phyloP scores from a whole-genome alignment of 257 asterid species.

The Primulina huaijiensis region DNA sequence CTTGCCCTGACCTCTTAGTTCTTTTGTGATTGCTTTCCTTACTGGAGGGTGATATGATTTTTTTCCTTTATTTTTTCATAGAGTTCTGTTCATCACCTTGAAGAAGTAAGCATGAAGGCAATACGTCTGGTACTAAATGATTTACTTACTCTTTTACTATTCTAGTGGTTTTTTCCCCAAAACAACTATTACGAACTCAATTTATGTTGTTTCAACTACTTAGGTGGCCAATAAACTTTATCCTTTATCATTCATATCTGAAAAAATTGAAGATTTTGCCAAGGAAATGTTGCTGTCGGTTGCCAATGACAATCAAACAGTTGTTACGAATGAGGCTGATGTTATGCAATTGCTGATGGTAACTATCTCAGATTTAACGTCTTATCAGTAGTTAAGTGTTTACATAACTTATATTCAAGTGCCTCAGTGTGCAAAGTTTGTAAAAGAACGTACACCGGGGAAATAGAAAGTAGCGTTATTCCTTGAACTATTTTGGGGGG shows the following conservation, averaged over 20 bases:
- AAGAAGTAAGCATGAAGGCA: constrained; percentile 99
- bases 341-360: constrained; percentile 58
- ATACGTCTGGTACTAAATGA: constrained; percentile 76
- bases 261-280: constrained; percentile 81
- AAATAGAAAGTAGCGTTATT: not conserved
- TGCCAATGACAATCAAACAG: constrained; percentile 40
- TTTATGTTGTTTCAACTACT: constrained; percentile 22
- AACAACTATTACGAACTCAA: not conserved
- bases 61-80: constrained; percentile 27
- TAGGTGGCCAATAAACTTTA: constrained; percentile 98
- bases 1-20: constrained; percentile 1
- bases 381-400: constrained; percentile 12
- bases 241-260: constrained; percentile 72
- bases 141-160: constrained; percentile 24
- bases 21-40: constrained; percentile 10
- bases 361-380: constrained; percentile 17
- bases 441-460: too few species aligned
- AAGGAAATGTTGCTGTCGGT: constrained; percentile 73
- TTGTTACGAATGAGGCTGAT: constrained; percentile 43
- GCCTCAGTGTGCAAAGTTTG: constrained; percentile 12
- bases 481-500: not conserved
- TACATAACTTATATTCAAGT: constrained; percentile 20
- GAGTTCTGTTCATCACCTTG: constrained; percentile 89
- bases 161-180: constrained; percentile 17
- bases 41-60: constrained; percentile 31